Percentiles rank a stretch among this genome's conserved stretches.
phyloP scores from a whole-genome alignment of 768 basidiomycete species.

The Daedalea quercina region DNA sequence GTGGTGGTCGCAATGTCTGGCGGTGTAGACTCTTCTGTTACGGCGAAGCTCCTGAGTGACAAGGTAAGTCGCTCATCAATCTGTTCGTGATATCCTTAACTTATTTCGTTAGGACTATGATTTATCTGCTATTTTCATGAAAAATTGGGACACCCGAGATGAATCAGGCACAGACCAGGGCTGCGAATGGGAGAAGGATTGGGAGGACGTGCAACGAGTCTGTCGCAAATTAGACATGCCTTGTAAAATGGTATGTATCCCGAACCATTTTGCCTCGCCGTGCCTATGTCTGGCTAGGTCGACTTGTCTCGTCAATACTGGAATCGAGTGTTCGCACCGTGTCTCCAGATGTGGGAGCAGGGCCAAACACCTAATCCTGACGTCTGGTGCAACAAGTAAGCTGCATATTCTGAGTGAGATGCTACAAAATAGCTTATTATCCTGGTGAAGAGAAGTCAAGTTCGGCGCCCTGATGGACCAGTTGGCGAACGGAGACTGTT shows the following conservation, averaged over 20 bases:
- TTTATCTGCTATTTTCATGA: slow-evolving; percentile 88
- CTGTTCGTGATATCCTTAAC: background rate
- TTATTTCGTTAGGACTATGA: slow-evolving; percentile 56
- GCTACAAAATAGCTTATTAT: slow-evolving; percentile 59
- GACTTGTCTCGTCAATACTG: slow-evolving; percentile 92
- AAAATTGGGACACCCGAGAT: slow-evolving; percentile 90
- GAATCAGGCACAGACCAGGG: slow-evolving; percentile 74
- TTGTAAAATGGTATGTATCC: slow-evolving; percentile 54
- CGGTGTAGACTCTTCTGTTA: slow-evolving; percentile 90
- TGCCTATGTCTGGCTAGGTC: slow-evolving; percentile 36
- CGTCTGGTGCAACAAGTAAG: slow-evolving; percentile 82
- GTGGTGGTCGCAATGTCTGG: slow-evolving; percentile 94
- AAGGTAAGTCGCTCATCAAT: slow-evolving; percentile 34
- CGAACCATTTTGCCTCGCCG: background rate
- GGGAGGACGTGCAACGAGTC: slow-evolving; percentile 82
- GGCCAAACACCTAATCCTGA: slow-evolving; percentile 92
- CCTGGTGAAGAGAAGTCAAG: slow-evolving; percentile 67
- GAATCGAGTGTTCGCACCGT: slow-evolving; percentile 85
- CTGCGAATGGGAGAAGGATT: slow-evolving; percentile 96
- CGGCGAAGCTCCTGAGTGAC: slow-evolving; percentile 69
- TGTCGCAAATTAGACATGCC: slow-evolving; percentile 69
- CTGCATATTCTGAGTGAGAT: slow-evolving; percentile 43
- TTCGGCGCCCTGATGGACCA: slow-evolving; percentile 77
- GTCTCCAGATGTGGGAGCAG: slow-evolving; percentile 66
- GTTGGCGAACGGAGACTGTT: slow-evolving; percentile 40